Percentiles rank a stretch among this genome's conserved stretches.
Evolutionary conservation across 139 green algal genomes (phyloP).

Genomic region (Coccomyxa sp.): DNA sequence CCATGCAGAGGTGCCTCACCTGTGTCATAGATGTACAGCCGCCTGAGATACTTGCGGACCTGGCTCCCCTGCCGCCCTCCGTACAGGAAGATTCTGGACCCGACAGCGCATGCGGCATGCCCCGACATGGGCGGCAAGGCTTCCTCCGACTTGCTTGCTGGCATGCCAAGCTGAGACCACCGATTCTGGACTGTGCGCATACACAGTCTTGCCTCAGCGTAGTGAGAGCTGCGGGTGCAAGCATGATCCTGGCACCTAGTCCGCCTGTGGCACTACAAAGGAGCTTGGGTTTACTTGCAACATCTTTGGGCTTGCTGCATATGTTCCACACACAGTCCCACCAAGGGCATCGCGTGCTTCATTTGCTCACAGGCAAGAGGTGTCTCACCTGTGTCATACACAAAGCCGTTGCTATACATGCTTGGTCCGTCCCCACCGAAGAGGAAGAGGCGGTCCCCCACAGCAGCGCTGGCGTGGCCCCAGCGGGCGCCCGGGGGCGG

Average conservation of each 20-base stretch:
- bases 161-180: not conserved
- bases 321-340: not conserved
- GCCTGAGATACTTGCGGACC: slow-evolving; percentile 3
- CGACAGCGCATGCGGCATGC: slow-evolving; percentile 7
- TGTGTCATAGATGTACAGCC: slow-evolving; percentile 11
- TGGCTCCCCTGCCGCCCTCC: slow-evolving; percentile 10
- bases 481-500: slow-evolving; percentile 3
- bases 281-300: not conserved
- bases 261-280: too few species aligned
- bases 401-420: not conserved
- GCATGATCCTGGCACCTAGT: too few species aligned
- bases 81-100: slow-evolving; percentile 6
- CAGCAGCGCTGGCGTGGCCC: slow-evolving; percentile 13
- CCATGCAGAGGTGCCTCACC: not conserved
- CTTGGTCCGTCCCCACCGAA: slow-evolving; percentile 14
- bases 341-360: not conserved
- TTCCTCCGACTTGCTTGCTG: not conserved
- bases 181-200: not conserved
- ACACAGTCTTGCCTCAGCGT: too few species aligned
- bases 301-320: too few species aligned
- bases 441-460: slow-evolving; percentile 12
- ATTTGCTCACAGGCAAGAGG: not conserved
- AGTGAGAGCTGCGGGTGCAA: too few species aligned
- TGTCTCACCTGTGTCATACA: slow-evolving; percentile 6
- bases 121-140: slow-evolving; percentile 1